phyloP scores from a whole-genome alignment of 2,329 filamentous ascomycete species.

The Ophiosphaerella herpotricha region DNA sequence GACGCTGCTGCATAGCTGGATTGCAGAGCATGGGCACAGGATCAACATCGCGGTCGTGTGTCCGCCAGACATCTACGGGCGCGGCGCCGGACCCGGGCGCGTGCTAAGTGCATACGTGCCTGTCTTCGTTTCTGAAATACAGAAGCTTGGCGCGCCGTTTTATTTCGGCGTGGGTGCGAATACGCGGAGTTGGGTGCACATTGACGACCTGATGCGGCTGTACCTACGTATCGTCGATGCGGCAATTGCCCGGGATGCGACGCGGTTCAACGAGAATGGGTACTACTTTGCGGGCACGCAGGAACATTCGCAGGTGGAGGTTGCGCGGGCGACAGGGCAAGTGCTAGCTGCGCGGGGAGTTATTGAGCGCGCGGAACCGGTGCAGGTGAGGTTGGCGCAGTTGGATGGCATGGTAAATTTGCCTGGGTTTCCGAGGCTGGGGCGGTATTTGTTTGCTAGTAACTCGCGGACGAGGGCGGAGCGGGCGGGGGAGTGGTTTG shows the following conservation, averaged over 20 bases:
- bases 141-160: conserved; percentile 48
- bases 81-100: conserved; percentile 59
- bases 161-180: conserved; percentile 61
- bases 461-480: conserved; percentile 63
- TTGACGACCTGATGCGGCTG: conserved; percentile 64
- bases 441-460: conserved; percentile 46
- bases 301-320: conserved; percentile 35
- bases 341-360: conserved; percentile 33
- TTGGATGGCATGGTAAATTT: conserved; percentile 32
- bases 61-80: conserved; percentile 67
- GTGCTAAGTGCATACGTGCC: conserved; percentile 50
- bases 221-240: conserved; percentile 61
- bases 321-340: conserved; percentile 28
- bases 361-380: conserved; percentile 25
- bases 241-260: conserved; percentile 48
- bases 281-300: conserved; percentile 55
- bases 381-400: conserved; percentile 26
- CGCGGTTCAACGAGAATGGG: conserved; percentile 60
- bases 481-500: conserved; percentile 58
- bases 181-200: conserved; percentile 59
- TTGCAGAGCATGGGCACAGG: conserved; percentile 42
- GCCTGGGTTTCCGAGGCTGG: conserved; percentile 25
- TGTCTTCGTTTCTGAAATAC: conserved; percentile 43
- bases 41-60: conserved; percentile 60
- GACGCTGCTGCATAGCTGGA: conserved; percentile 63